A percentile compares a stretch with the other conserved stretches of the same genome.
Conservation (phyloP, 73 alveolate genomes). For the Tetrahymena elliotti region DNA sequence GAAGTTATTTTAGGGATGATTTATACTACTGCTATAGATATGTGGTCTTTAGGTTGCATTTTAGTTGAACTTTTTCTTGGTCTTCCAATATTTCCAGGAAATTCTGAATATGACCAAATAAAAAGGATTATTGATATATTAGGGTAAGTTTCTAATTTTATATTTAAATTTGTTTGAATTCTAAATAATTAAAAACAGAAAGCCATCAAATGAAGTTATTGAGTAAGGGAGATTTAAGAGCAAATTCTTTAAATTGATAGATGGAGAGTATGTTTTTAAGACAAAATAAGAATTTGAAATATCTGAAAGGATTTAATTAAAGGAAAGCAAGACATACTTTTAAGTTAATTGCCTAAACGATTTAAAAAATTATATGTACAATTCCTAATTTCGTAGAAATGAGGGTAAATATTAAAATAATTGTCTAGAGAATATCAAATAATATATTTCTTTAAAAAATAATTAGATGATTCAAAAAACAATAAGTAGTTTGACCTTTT, state of each 20-base stretch:
- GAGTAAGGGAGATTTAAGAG: constrained; percentile 1
- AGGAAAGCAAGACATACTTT: background rate
- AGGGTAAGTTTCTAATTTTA: background rate
- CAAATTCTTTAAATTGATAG: background rate
- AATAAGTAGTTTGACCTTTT: constrained; percentile 8
- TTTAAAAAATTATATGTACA: constrained; percentile 1
- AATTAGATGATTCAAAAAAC: background rate
- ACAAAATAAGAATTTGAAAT: background rate
- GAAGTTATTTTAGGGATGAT: constrained; percentile 18
- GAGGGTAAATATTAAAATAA: background rate
- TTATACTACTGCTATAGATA: constrained; percentile 18
- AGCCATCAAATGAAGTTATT: background rate
- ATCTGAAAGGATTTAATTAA: background rate
- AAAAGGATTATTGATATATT: constrained; percentile 23
- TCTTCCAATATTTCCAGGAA: constrained; percentile 30
- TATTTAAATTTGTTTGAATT: background rate
- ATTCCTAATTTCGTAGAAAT: background rate
- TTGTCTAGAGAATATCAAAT: background rate
- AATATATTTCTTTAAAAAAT: background rate
- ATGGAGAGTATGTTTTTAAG: constrained; percentile 1
- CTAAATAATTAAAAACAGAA: background rate
- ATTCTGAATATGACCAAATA: constrained; percentile 10
- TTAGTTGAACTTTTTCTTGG: constrained; percentile 32
- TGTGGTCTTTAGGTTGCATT: constrained; percentile 40
- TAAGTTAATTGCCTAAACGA: constrained; percentile 3